phyloP scores from a whole-genome alignment of 441 rosid species.

The Heliophila coronopifolia region DNA sequence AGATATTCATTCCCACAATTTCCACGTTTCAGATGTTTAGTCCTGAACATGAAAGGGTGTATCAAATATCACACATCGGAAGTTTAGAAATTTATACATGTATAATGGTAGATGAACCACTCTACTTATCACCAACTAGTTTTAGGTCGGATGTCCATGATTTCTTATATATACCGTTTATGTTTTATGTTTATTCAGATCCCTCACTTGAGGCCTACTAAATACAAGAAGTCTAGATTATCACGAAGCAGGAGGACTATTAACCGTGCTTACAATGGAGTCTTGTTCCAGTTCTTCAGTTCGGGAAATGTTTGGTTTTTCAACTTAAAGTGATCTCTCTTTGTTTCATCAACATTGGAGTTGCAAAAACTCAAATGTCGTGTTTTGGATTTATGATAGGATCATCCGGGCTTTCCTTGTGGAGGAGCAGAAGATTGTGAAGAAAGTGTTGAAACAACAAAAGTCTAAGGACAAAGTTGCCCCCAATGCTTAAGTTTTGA shows the following conservation, averaged over 20 bases:
- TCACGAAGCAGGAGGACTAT: conserved; percentile 51
- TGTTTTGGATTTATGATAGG: conserved; percentile 32
- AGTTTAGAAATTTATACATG: too few relatives aligned
- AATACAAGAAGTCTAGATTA: conserved; percentile 54
- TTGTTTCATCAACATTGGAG: not conserved
- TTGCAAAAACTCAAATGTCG: not conserved
- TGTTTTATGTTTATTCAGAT: conserved; percentile 42
- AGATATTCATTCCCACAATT: too few relatives aligned
- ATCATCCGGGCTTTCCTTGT: conserved; percentile 81
- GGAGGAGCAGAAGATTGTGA: conserved; percentile 86
- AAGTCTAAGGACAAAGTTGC: conserved; percentile 71
- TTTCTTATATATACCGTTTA: too few relatives aligned
- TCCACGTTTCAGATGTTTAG: too few relatives aligned
- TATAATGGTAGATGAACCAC: too few relatives aligned
- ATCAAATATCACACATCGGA: too few relatives aligned
- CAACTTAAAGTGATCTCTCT: not conserved
- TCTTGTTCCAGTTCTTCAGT: conserved; percentile 55
- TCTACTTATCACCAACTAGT: too few relatives aligned
- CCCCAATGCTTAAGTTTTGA: conserved; percentile 39
- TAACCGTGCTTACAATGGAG: conserved; percentile 55
- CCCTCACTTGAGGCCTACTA: conserved; percentile 56
- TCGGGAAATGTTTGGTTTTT: conserved; percentile 44
- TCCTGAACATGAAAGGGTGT: too few relatives aligned
- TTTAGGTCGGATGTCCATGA: too few relatives aligned
- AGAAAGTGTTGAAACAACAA: conserved; percentile 82